These are phyloP conservation scores for Spathaspora gorwiae DNA, from an alignment of 805 yeast species.

Conservation along the genomic window DNA sequence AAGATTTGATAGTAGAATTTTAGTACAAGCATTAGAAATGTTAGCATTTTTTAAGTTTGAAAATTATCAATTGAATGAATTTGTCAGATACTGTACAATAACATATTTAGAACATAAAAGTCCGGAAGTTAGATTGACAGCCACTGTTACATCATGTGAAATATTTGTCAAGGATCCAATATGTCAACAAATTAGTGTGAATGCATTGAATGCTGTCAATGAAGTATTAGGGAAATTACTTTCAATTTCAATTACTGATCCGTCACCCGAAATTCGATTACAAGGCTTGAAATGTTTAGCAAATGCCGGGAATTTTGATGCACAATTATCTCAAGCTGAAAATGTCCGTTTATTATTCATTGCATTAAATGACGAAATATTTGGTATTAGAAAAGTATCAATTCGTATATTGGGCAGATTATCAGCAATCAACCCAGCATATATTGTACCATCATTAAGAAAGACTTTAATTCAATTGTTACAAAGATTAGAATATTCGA, in stretches of 20 bases:
- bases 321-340: constrained; percentile 91
- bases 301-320: constrained; percentile 68
- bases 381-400: constrained; percentile 75
- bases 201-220: constrained; percentile 77
- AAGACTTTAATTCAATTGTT: constrained; percentile 80
- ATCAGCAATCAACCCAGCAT: constrained; percentile 87
- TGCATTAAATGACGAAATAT: constrained; percentile 87
- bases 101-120: constrained; percentile 77
- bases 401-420: constrained; percentile 78
- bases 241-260: constrained; percentile 83
- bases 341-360: constrained; percentile 80
- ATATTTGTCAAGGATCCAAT: constrained; percentile 76
- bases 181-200: constrained; percentile 75
- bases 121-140: constrained; percentile 74
- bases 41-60: constrained; percentile 70
- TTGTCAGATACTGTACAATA: constrained; percentile 81
- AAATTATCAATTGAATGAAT: constrained; percentile 75
- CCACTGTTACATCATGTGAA: constrained; percentile 78
- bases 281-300: constrained; percentile 68
- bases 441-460: constrained; percentile 87
- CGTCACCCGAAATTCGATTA: constrained; percentile 76
- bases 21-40: constrained; percentile 77
- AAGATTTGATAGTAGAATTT: constrained; percentile 39
- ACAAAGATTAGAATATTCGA: constrained; percentile 80
- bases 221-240: constrained; percentile 79